These are phyloP conservation scores for Fusarium sp. DNA, from an alignment of 2,329 filamentous ascomycete genomes.

Conservation along the genomic window DNA sequence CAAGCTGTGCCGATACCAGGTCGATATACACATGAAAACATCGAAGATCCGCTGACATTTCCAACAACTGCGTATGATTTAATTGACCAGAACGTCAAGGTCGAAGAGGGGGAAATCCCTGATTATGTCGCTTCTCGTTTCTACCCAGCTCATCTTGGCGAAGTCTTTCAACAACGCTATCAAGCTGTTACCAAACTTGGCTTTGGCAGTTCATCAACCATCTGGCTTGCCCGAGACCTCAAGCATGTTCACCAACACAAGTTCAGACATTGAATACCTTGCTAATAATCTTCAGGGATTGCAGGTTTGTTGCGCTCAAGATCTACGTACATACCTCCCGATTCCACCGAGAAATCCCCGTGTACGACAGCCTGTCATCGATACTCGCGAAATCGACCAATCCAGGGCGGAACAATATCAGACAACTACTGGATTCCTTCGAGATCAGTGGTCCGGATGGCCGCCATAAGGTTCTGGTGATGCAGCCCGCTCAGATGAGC, in stretches of 20 bases:
- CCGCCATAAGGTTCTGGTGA: constrained; percentile 30
- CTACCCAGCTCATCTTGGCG: constrained; percentile 51
- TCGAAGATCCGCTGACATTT: not conserved
- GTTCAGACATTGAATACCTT: too few species aligned
- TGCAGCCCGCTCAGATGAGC: constrained; percentile 44
- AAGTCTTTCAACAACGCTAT: constrained; percentile 49
- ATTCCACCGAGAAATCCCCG: constrained; percentile 33
- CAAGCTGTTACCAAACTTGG: constrained; percentile 53
- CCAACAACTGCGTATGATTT: not conserved
- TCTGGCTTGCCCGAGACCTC: constrained; percentile 51
- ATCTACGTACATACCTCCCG: constrained; percentile 41
- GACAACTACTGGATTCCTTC: constrained; percentile 33
- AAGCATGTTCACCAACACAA: too few species aligned
- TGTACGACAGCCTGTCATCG: not conserved
- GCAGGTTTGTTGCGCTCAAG: constrained; percentile 47
- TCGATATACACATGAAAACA: not conserved
- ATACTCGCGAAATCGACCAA: not conserved
- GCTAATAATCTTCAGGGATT: not conserved
- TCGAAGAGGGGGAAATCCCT: constrained; percentile 51
- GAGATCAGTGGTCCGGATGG: constrained; percentile 32
- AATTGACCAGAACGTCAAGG: not conserved
- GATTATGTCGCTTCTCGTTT: constrained; percentile 48
- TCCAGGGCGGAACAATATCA: constrained; percentile 20
- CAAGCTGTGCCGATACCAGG: not conserved
- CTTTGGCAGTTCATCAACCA: constrained; percentile 52